Evolutionary conservation across 2,329 filamentous ascomycete species (phyloP).

Genomic region (Xylariaceae sp.): DNA sequence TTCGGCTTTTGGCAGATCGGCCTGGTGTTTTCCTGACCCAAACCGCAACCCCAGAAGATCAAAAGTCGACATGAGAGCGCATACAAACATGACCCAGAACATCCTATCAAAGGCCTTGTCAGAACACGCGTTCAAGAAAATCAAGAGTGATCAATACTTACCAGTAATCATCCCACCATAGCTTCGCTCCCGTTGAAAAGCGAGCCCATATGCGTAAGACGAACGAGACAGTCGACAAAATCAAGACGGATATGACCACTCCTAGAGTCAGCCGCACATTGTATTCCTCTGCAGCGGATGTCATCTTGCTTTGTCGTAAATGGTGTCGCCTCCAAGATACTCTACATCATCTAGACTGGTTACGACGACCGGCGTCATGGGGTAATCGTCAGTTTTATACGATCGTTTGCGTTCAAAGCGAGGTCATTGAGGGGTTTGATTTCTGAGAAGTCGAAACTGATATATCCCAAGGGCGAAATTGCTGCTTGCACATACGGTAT

Average conservation of each 20-base stretch:
- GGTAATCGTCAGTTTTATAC: not conserved
- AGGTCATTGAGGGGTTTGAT: conserved; percentile 3
- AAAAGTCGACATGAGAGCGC: conserved; percentile 22
- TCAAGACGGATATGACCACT: conserved; percentile 26
- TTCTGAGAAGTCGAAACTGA: too few species aligned
- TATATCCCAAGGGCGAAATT: too few species aligned
- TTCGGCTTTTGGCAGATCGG: conserved; percentile 16
- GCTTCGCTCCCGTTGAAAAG: conserved; percentile 21
- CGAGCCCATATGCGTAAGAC: conserved; percentile 27
- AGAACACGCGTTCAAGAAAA: not conserved
- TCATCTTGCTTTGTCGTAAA: conserved; percentile 12
- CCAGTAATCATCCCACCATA: conserved; percentile 31
- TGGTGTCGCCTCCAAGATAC: conserved; percentile 1
- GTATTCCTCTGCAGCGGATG: conserved; percentile 15
- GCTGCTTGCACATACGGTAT: too few species aligned
- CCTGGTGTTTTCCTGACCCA: conserved; percentile 26
- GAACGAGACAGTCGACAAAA: conserved; percentile 25
- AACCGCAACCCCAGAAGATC: conserved; percentile 24
- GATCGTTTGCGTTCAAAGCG: conserved; percentile 1
- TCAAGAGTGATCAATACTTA: not conserved
- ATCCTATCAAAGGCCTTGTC: conserved; percentile 17
- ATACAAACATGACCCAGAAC: conserved; percentile 27
- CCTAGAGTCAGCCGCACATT: conserved; percentile 29
- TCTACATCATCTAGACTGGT: conserved; percentile 1
- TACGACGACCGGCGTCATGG: conserved; percentile 3